Evolutionary conservation across 345 rosid genomes (phyloP), one percentile per base, ranked within the genome.

Genomic region (Aquilaria yunnanensis): DNA sequence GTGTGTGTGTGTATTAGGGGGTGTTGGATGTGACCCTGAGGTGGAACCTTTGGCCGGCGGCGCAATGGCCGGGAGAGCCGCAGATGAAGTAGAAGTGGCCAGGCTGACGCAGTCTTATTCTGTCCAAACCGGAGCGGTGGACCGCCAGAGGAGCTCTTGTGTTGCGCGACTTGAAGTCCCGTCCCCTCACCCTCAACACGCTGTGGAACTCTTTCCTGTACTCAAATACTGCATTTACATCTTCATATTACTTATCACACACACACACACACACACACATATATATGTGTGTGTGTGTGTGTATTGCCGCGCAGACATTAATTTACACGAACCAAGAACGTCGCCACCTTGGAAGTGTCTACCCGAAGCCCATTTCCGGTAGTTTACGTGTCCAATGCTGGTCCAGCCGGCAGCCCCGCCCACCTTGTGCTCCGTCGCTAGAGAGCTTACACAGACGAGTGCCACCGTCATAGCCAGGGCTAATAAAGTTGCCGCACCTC

Each of bases 341-440:
- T 72, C 67, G 32, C 64, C 64, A 31, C 56, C 37, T 12, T 33
- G 13, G 61, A 62, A 72, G 61, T 57, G 51, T 6, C 49, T 47
- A 47, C 60, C 43, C 16, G 60, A 47, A 57, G 71, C 65, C 75
- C 75, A 72, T 12, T 62, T 53, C 6, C 23, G 10, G 72, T 67
- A 72, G 59, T 62, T 56, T 32, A 66, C 56, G 2, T 73, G 57
- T 49, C 69, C 69, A 4, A 68, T 31, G 34, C 31, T 74, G 3
- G 74, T 74, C 78, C 70, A 69, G 3, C 68, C 71, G 6, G 62
- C 50, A 1, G 78, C 55, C 14, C 69, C 74, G 49, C 71, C 78
- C 0, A 74, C 78, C 37, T 45, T 64, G 56, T 73, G 56, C 2
- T 63, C 70, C 14, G 43, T 54, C 0, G 67, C 71, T 12, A 61